Evolutionary conservation across 192 early-diverging fungal genomes (phyloP).

Genomic region (Coemansia sp.): DNA sequence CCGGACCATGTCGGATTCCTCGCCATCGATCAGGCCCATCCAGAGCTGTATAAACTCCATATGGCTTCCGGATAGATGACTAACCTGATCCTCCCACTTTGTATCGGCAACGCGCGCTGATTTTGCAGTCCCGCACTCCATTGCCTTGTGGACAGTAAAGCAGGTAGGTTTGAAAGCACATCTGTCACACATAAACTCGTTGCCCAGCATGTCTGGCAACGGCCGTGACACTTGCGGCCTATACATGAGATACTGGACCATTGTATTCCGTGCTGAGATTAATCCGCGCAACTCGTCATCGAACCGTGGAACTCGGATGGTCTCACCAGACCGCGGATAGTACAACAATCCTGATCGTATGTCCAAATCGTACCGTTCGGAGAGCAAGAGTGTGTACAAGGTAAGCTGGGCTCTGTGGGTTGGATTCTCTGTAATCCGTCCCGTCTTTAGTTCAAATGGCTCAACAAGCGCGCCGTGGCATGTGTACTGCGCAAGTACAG

Average conservation of each 20-base stretch:
- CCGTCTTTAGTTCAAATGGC: constrained; percentile 91
- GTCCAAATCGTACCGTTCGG: constrained; percentile 78
- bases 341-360: constrained; percentile 71
- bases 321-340: constrained; percentile 72
- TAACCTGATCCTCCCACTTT: constrained; percentile 64
- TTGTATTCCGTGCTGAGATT: constrained; percentile 71
- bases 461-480: constrained; percentile 52
- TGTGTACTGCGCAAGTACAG: constrained; percentile 38
- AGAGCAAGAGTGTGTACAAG: constrained; percentile 82
- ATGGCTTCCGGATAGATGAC: constrained; percentile 62
- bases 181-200: constrained; percentile 61
- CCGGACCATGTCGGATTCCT: constrained; percentile 68
- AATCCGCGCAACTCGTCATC: constrained; percentile 71
- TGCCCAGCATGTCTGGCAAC: constrained; percentile 74
- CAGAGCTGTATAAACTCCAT: constrained; percentile 75
- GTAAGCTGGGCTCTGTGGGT: constrained; percentile 81
- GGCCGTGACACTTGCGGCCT: constrained; percentile 1
- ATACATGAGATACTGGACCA: constrained; percentile 61
- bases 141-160: constrained; percentile 66
- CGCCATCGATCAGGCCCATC: constrained; percentile 71
- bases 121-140: constrained; percentile 66
- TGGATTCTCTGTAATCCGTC: constrained; percentile 59
- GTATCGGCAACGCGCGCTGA: constrained; percentile 58
- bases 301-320: constrained; percentile 61
- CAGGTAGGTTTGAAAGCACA: constrained; percentile 72